Evolutionary conservation across 2,329 filamentous ascomycete genomes (phyloP), one percentile per base, ranked within the genome.

Genomic region (Talaromyces sp.): DNA sequence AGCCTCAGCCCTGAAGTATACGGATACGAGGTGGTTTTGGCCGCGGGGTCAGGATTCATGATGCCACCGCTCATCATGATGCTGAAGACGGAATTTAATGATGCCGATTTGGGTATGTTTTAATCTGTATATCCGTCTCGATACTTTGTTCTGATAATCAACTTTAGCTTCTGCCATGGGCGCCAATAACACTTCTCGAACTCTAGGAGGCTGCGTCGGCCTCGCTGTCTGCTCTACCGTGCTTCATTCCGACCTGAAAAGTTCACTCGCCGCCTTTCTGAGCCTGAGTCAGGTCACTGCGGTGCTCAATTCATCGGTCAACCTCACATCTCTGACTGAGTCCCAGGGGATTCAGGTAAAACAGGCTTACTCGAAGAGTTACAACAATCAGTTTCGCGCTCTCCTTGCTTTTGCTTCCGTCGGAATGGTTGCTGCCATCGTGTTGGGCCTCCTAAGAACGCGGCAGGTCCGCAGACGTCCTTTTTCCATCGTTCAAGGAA

Each of bases 1-100:
- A 57, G 59, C 2, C 65, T 71, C n/a, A 18, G 60, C 14, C 10
- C 61, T 9, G 61, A 64, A 3, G 66, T 73, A 40, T 75, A 74
- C 59, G 75, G 72, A 12, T 77, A 72, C 50, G 67, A 78, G 60
- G 69, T 69, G 1, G 64, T 78, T n/a, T 71, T 76, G 63, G 76
- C 74, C n/a, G 69, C 75, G 16, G 75, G 76, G 1, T 73, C 78
- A 57, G 76, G 74, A 3, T 66, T 76, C 9, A 53, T 53, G 27
- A 53, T 53, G 50, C 50, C 50, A 4, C 50, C 50, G 31, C 28
- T 53, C 4, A 31, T 53, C 7, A 30, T 53, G 27, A 28, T 53
- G 30, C 4, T 53, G 50, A 53, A 53, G 28, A 53, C 30, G 12
- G 50, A 53, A 31, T 53, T 53, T 9, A 53, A 7, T 31, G 50